Conservation (phyloP, 148 eudicot species). For the Persicaria maculosa region DNA sequence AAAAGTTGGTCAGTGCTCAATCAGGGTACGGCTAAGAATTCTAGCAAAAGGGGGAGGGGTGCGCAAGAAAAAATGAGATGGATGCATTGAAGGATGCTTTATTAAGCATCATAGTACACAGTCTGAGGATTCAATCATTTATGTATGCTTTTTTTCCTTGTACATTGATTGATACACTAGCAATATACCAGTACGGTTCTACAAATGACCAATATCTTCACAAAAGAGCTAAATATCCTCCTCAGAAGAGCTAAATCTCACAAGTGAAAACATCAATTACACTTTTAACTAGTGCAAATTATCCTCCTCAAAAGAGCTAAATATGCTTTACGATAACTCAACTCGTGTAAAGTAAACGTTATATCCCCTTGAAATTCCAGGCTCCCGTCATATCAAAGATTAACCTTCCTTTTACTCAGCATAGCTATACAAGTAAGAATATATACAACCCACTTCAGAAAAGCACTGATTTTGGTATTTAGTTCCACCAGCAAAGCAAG, state of each 20-base stretch:
- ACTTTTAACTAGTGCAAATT: neutral
- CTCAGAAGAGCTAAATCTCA: neutral
- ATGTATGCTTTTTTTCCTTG: no score
- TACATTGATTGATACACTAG: no score
- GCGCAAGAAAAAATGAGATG: no score
- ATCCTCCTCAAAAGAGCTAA: neutral
- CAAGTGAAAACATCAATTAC: neutral
- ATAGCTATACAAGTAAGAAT: neutral
- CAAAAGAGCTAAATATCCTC: neutral
- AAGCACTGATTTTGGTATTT: no score
- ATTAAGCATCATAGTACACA: no score
- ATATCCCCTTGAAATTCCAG: neutral
- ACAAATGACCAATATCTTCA: neutral
- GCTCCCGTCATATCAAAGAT: neutral
- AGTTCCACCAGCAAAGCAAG: neutral
- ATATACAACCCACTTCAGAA: neutral
- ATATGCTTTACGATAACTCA: neutral
- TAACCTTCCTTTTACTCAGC: neutral
- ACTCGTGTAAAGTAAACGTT: neutral
- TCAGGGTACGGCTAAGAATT: neutral
- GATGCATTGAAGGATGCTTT: no score
- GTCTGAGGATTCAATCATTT: no score
- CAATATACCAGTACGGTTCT: neutral
- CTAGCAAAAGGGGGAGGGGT: no score
- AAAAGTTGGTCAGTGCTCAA: neutral